Evolutionary conservation across 805 yeast genomes (phyloP), one percentile per base, ranked within the genome.

Genomic region (Suhomyces emberorum): DNA sequence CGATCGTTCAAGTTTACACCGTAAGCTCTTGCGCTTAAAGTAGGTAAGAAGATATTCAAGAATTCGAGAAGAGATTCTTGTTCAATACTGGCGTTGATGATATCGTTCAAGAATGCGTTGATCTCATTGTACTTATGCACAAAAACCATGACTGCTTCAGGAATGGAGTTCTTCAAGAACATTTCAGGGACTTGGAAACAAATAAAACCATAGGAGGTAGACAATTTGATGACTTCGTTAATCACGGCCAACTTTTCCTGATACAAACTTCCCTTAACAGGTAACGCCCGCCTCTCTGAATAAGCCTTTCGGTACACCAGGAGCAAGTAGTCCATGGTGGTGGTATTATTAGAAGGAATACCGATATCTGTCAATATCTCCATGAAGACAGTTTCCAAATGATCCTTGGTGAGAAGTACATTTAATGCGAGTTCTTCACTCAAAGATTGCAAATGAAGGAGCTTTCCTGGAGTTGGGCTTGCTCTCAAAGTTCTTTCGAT

Each of bases 151-250:
- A 64, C 44, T 1, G 61, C 43, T 7, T 35, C 38, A 10, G 57
- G 54, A 14, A 72, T 43, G 31, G 70, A 65, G 41, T 62, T 61
- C 43, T 70, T 64, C 26, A 65, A 39, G 38, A 75, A 73, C 74
- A 76, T 74, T 37, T 81, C 89, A 7, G 84, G 81, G 3, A 79
- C 74, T 55, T 81, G 87, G 51, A 84, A 80, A 15, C 81, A 59
- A 15, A 84, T 79, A 19, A 81, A 63, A 0, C 86, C 88, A 57
- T 80, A 85, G 17, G 83, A 78, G 10, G 79, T 61, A 11, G 76
- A 53, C 28, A 74, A 61, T 28, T 74, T 56, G 30, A 74, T 69
- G 16, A 76, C 60, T 39, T 77, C 78, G 37, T 70, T 65, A 34
- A 79, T 57, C 5, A 77, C 39, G 4, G 48, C 50, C 2, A 63